Conservation (phyloP, 352 stramenopile species). For the Phytophthora agathidicida region DNA sequence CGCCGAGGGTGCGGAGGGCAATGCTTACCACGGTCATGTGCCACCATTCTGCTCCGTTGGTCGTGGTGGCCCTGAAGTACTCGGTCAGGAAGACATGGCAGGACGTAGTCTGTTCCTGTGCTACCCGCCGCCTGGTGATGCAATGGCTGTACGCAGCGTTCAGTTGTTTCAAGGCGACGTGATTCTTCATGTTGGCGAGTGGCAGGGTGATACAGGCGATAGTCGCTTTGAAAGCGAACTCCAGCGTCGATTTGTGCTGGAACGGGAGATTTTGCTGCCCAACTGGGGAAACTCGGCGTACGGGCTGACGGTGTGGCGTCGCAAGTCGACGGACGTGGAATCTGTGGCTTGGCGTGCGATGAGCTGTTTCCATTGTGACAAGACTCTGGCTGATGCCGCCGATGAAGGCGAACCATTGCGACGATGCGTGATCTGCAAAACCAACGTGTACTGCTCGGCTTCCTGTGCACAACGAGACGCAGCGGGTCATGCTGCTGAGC, state of each 20-base stretch:
- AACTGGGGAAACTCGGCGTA: constrained; percentile 87
- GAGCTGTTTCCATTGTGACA: constrained; percentile 66
- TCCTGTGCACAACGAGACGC: constrained; percentile 49
- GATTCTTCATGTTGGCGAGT: constrained; percentile 78
- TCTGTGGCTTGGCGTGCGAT: constrained; percentile 27
- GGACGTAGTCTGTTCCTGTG: constrained; percentile 68
- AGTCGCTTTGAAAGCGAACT: constrained; percentile 71
- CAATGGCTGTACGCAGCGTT: constrained; percentile 65
- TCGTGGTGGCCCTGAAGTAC: constrained; percentile 60
- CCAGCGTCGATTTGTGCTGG: constrained; percentile 52
- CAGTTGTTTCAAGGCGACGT: constrained; percentile 67
- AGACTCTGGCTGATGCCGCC: constrained; percentile 38
- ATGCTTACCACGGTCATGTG: constrained; percentile 71
- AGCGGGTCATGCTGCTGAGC: constrained; percentile 59
- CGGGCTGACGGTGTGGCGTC: constrained; percentile 73
- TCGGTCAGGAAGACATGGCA: constrained; percentile 45
- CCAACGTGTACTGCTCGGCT: constrained; percentile 76
- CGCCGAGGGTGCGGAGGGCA: constrained; percentile 34
- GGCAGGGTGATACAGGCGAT: constrained; percentile 80
- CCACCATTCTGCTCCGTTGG: constrained; percentile 68
- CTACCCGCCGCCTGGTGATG: constrained; percentile 67
- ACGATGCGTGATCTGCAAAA: constrained; percentile 81
- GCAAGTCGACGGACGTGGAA: constrained; percentile 33
- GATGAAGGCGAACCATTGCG: constrained; percentile 52
- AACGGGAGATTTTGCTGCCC: constrained; percentile 61